Evolutionary conservation across 2,329 filamentous ascomycete species (phyloP), one percentile per base, ranked within the genome.

Genomic region (Botrytis cinerea): DNA sequence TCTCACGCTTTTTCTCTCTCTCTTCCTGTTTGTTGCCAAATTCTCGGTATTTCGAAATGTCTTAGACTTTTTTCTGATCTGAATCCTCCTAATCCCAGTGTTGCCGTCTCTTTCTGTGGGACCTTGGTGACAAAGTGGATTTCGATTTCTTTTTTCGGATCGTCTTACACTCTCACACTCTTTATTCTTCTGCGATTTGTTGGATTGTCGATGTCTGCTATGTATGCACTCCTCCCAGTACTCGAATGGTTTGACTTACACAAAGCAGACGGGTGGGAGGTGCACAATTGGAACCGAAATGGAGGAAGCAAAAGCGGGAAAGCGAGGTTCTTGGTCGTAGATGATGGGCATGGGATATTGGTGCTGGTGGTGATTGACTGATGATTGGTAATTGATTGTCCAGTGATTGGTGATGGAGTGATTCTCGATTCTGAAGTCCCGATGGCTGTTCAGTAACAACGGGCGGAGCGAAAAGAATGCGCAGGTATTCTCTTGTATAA

Each of bases 51-150:
- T 28, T 54, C 16, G 25, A 54, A 54, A 67, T 67, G 46, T 67
- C 64, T 67, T 28, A 8, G 46, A 67, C 46, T 40, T 54, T 54
- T 67, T 51, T 38, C 43, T 48, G 22, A 20, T 40, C 43, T 40
- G 45, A 28, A 40, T n/a, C 40, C 45, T 64, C 9, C 25, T 40
- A 40, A 38, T 51, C 62, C 22, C 28, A 38, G 35, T 28, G 64
- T 67, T 40, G 64, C 46, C 64, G 46, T 67, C 46, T 54, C 63
- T 67, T 67, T 67, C 46, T 54, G 46, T 67, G 60, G 60, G 60
- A 62, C 60, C 60, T 40, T 40, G 46, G 64, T 57, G 35, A 51
- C 46, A 40, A 12, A 40, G 64, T 67, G 64, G 64, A 67, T 40
- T 54, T 38, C 4, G 51, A 57, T 28, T 57, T 57, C 51, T 57